A percentile compares a stretch with the other conserved stretches of the same genome.
These are phyloP conservation scores for Aspergillus homomorphus DNA, from an alignment of 495 filamentous ascomycete genomes.

Conservation along the genomic window DNA sequence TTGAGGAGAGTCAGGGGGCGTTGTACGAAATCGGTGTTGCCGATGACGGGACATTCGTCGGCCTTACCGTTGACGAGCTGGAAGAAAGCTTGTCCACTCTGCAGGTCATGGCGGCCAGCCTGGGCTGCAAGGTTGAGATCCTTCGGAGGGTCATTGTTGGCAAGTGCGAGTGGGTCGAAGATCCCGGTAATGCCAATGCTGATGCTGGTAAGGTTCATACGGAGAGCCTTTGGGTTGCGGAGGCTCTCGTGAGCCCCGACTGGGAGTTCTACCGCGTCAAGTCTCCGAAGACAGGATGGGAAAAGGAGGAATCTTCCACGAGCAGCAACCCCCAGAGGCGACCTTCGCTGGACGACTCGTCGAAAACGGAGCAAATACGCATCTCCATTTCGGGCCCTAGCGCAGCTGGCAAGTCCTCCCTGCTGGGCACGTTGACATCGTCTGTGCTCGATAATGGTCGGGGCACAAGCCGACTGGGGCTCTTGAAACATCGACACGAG, in stretches of 20 bases:
- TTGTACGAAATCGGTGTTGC: slow-evolving; percentile 96
- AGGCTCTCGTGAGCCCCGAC: slow-evolving; percentile 72
- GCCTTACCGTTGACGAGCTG: slow-evolving; percentile 85
- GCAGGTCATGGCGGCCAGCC: slow-evolving; percentile 81
- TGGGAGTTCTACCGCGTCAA: slow-evolving; percentile 39
- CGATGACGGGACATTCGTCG: slow-evolving; percentile 89
- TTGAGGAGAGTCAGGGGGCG: slow-evolving; percentile 90
- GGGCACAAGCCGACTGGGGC: slow-evolving; percentile 79
- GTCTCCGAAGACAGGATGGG: slow-evolving; percentile 2
- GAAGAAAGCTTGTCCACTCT: slow-evolving; percentile 83
- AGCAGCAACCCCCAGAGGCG: slow-evolving; percentile 1
- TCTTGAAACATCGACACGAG: slow-evolving; percentile 93
- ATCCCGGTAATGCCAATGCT: slow-evolving; percentile 22
- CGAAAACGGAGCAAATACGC: slow-evolving; percentile 72
- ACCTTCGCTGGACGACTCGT: slow-evolving; percentile 20
- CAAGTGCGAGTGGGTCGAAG: slow-evolving; percentile 73
- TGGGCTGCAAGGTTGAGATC: slow-evolving; percentile 86
- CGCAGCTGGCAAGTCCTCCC: slow-evolving; percentile 88
- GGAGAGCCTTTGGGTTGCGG: slow-evolving; percentile 79
- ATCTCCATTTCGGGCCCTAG: slow-evolving; percentile 87
- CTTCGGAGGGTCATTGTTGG: slow-evolving; percentile 82
- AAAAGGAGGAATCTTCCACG: background rate
- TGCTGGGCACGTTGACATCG: slow-evolving; percentile 84
- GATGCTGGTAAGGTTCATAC: slow-evolving; percentile 27
- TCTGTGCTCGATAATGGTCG: slow-evolving; percentile 88